phyloP scores from a whole-genome alignment of 768 basidiomycete genomes.

The Auriscalpium orientale region DNA sequence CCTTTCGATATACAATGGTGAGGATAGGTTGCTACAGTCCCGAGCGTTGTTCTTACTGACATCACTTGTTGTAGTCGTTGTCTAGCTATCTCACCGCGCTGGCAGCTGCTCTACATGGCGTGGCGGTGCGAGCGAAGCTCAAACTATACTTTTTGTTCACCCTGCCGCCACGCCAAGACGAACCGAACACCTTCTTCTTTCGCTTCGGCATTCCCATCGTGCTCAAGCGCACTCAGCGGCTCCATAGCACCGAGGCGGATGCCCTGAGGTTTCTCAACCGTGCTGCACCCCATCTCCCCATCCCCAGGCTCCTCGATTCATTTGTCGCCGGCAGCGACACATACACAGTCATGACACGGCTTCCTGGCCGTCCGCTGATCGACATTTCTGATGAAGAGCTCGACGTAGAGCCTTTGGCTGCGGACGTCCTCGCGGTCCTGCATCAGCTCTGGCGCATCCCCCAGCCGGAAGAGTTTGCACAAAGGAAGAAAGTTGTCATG shows the following conservation, averaged over 20 bases:
- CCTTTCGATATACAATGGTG: no score
- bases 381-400: constrained; percentile 2
- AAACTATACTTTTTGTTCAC: not conserved
- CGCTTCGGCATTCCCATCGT: constrained; percentile 19
- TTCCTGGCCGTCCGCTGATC: constrained; percentile 12
- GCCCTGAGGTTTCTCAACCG: constrained; percentile 16
- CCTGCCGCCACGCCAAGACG: not conserved
- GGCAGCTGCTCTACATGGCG: no score
- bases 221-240: constrained; percentile 11
- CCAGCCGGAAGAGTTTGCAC: constrained; percentile 11
- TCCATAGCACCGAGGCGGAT: constrained; percentile 16
- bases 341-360: constrained; percentile 20
- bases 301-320: constrained; percentile 17
- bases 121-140: no score
- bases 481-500: constrained; percentile 12
- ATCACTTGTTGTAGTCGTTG: no score
- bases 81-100: no score
- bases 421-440: constrained; percentile 9
- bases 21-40: no score
- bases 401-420: not conserved
- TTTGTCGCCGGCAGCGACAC: constrained; percentile 10
- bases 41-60: no score
- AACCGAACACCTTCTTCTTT: constrained; percentile 2
- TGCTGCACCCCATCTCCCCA: constrained; percentile 15
- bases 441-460: constrained; percentile 15